Conservation (phyloP, 345 rosid genomes). For the Linum tenue region DNA sequence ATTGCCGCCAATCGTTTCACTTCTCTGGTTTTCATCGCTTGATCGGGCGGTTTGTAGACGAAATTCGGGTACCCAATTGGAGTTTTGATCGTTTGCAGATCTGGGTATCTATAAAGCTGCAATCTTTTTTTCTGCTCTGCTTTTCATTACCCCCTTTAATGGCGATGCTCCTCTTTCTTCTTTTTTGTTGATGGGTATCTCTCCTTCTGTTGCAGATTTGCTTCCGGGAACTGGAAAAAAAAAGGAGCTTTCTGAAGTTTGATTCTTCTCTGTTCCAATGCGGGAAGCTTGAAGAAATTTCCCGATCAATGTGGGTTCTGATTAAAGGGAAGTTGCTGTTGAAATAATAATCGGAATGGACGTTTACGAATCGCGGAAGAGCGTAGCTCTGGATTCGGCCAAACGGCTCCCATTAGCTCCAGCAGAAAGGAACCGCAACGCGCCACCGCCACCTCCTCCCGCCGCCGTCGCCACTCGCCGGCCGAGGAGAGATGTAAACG, state of each 20-base stretch:
- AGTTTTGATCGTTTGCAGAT: neutral
- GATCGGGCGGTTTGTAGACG: neutral
- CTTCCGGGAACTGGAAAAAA: neutral
- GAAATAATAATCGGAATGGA: constrained; percentile 62
- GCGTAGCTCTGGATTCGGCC: constrained; percentile 36
- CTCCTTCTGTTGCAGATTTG: neutral
- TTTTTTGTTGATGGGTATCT: neutral
- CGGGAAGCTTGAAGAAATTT: constrained; percentile 4
- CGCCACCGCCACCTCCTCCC: constrained; percentile 16
- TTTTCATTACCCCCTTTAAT: no score
- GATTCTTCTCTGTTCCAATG: constrained; percentile 7
- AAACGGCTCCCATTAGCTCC: constrained; percentile 44
- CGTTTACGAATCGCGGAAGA: constrained; percentile 36
- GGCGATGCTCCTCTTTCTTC: no score
- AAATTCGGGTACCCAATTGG: neutral
- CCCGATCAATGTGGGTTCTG: constrained; percentile 50
- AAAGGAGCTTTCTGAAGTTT: constrained; percentile 8
- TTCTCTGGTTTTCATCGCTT: no score
- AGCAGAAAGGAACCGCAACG: constrained; percentile 57
- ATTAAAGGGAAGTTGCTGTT: constrained; percentile 30
- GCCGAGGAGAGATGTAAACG: constrained; percentile 54
- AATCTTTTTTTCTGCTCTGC: no score
- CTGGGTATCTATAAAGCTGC: neutral
- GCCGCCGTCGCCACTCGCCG: constrained; percentile 36
- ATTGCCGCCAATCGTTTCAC: neutral